Base-by-base conservation (phyloP, 2,329 filamentous ascomycete species). In the Pezicula carpinea region DNA sequence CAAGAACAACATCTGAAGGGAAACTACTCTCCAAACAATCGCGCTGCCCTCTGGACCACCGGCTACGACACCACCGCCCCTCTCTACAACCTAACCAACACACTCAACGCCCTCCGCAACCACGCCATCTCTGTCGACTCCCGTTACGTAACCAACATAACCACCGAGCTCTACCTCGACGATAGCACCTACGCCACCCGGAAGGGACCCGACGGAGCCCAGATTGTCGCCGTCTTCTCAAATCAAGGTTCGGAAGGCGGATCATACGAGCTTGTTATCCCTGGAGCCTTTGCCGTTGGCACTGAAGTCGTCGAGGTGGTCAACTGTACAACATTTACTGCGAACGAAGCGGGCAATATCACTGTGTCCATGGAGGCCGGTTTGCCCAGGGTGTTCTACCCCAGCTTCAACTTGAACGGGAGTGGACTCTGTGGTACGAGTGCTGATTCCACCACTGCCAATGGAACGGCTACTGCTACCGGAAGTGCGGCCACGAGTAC, bases 1-100 rank as follows among this genome's bases (percentile, higher is more conserved):
- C 70, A 75, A 56, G 74, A 76, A 56, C 73, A 76, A 48, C 68
- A 72, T 55, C 69, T 68, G 55, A 56, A 61, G 13, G 68, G 68
- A 15, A 50, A 43, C 5, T 50, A 31, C 13, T 66, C 66, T 22
- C 68, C 68, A 1, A 13, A 53, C 18, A 71, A 71, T 50, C 68
- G 69, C 4, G 69, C 71, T 50, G 67, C 68, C 4, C 57, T 64
- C 22, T 73, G 70, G 70, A 47, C 66, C 1, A 44, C 19, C 66
- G 59, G 60, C 1, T 72, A 68, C 48, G 50, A 59, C 15, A 70
- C 63, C 1, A 53, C 53, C 1, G 50, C 61, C 5, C 59, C 64
- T 5, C 55, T 71, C 5, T 72, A 72, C 53, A 51, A 53, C 19
- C 57, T 62, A 13, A 66, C 72, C 34, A 57, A 64, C 0, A 46